Evolutionary conservation across 148 eudicot species (phyloP), one percentile per base, ranked within the genome.

Genomic region (Bassia scoparia): DNA sequence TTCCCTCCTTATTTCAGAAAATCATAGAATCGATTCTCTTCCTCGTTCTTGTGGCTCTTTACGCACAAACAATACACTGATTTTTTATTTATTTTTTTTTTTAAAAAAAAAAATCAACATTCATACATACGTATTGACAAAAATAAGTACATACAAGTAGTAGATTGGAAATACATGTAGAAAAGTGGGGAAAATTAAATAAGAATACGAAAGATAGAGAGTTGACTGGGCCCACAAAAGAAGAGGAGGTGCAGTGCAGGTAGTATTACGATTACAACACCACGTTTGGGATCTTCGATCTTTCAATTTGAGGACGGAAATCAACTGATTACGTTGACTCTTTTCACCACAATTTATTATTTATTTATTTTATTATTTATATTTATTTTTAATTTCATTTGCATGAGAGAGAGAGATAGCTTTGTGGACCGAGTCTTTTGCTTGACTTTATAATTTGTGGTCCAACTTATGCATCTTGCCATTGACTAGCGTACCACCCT

Each of bases 381-480:
- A n/a, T n/a, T n/a, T n/a, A n/a, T n/a, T n/a, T n/a, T n/a, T n/a
- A n/a, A n/a, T n/a, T n/a, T n/a, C n/a, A n/a, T n/a, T n/a, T n/a
- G n/a, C n/a, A n/a, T n/a, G n/a, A n/a, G n/a, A n/a, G n/a, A n/a
- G n/a, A 21, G 56, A 26, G 38, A 46, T 6, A 18, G 7, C 4
- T 29, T 11, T 71, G 87, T 79, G 87, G 84, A 76, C 84, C 77
- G 68, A 61, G 79, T 79, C 75, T 2, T 48, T 50, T 54, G 76
- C 77, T 66, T 74, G 12, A 72, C 80, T 73, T 72, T 61, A 37
- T 18, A 20, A 15, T 12, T n/a, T 5, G 7, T 8, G 37, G 55
- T 10, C 18, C 70, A 58, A 43, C 31, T 13, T 55, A 61, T 46
- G 64, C 61, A 23, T 43, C 13, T 71, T 18, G 65, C 48, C 38